Conservation (phyloP, 1,284 basidiomycete species). For the Boletus sp. region DNA sequence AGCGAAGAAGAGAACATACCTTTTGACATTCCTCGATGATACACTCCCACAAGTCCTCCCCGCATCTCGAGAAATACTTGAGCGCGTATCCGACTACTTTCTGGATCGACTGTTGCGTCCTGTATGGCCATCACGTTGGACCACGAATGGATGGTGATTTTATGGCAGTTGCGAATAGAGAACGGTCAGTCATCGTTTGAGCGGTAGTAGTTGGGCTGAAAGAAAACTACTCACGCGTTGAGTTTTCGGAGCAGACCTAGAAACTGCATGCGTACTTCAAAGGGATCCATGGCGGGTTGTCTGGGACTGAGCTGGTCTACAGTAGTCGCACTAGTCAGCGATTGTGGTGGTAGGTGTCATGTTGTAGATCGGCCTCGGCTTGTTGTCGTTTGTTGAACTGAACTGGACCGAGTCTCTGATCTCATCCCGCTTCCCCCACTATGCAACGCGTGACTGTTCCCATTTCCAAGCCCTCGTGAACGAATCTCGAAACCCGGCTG, state of each 20-base stretch:
- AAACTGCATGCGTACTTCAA: conserved; percentile 88
- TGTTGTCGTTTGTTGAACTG: too few species aligned
- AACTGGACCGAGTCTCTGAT: too few species aligned
- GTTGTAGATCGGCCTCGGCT: too few species aligned
- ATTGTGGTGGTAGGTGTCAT: too few species aligned
- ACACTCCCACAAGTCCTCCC: conserved; percentile 94
- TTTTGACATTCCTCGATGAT: conserved; percentile 87
- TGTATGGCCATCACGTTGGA: conserved; percentile 25
- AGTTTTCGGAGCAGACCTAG: conserved; percentile 67
- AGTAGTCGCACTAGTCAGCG: too few species aligned
- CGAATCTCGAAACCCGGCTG: too few species aligned
- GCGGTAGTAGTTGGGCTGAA: background rate
- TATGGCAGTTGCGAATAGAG: background rate
- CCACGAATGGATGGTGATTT: too few species aligned
- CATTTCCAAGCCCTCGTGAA: too few species aligned
- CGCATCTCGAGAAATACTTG: conserved; percentile 77
- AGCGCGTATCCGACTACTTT: conserved; percentile 85
- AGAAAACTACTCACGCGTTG: conserved; percentile 61
- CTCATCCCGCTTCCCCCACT: too few species aligned
- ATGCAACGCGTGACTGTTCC: too few species aligned
- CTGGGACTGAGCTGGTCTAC: too few species aligned
- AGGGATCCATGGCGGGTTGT: conserved; percentile 89
- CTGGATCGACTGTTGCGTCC: conserved; percentile 86
- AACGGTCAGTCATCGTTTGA: background rate
- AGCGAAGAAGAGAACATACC: conserved; percentile 40